phyloP scores from a whole-genome alignment of 805 yeast species.

The Nakazawaea ishiwadae region DNA sequence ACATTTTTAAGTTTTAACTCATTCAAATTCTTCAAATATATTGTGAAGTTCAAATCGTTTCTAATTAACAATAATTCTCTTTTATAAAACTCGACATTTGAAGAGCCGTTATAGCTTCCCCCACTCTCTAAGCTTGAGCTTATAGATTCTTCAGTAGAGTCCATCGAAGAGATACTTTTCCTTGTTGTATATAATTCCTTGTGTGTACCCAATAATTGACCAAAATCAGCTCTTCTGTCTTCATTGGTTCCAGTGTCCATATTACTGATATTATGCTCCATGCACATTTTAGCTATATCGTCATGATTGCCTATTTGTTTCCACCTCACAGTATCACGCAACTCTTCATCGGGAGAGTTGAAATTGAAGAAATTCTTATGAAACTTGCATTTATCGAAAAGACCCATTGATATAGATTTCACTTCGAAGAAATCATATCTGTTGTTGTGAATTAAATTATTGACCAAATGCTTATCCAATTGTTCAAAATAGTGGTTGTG shows the following conservation, averaged over 20 bases:
- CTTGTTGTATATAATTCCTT: constrained; percentile 17
- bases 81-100: constrained; percentile 41
- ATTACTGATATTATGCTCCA: constrained; percentile 14
- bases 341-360: constrained; percentile 30
- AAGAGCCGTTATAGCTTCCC: constrained; percentile 5
- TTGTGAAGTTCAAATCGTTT: constrained; percentile 59
- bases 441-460: background rate
- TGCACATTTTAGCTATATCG: constrained; percentile 31
- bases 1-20: constrained; percentile 14
- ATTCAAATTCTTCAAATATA: constrained; percentile 43
- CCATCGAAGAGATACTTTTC: constrained; percentile 1
- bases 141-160: constrained; percentile 3
- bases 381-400: constrained; percentile 31
- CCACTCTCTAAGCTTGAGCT: background rate
- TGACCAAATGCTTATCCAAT: constrained; percentile 11
- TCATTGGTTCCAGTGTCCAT: background rate
- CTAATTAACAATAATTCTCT: constrained; percentile 52
- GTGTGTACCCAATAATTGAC: constrained; percentile 17
- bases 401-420: constrained; percentile 20
- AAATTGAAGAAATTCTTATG: constrained; percentile 43
- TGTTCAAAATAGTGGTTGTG: constrained; percentile 29
- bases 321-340: constrained; percentile 24
- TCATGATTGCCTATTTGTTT: constrained; percentile 27
- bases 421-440: constrained; percentile 29
- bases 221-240: constrained; percentile 10